Percentiles rank a stretch among this genome's conserved stretches.
phyloP scores from a whole-genome alignment of 2,329 filamentous ascomycete species.

The Chaetothyriales sp. region DNA sequence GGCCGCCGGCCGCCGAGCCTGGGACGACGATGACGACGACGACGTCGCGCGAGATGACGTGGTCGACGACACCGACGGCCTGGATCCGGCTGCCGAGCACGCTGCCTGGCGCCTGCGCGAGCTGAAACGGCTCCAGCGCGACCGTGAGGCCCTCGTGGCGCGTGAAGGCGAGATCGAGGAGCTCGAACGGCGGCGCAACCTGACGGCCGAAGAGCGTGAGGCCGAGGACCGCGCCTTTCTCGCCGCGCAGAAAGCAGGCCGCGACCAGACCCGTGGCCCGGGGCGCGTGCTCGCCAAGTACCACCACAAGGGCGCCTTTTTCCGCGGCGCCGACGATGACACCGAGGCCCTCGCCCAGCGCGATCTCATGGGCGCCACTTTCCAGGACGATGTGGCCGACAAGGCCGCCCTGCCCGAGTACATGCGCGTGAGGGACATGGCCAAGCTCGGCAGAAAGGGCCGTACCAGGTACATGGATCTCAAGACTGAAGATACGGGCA shows the following conservation, averaged over 20 bases:
- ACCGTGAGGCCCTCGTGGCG: conserved; percentile 69
- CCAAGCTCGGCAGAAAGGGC: conserved; percentile 83
- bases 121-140: conserved; percentile 73
- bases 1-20: conserved; percentile 65
- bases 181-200: conserved; percentile 71
- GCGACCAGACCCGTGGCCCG: conserved; percentile 59
- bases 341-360: conserved; percentile 63
- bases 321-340: conserved; percentile 55
- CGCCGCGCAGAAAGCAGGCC: conserved; percentile 63
- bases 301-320: conserved; percentile 94
- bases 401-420: conserved; percentile 77
- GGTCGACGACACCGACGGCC: conserved; percentile 76
- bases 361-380: conserved; percentile 73
- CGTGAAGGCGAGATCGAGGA: conserved; percentile 78
- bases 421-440: conserved; percentile 86
- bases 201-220: conserved; percentile 73
- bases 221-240: conserved; percentile 72
- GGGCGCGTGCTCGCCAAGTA: conserved; percentile 94
- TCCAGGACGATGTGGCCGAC: conserved; percentile 70
- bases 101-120: conserved; percentile 92
- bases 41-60: conserved; percentile 56
- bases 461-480: conserved; percentile 82
- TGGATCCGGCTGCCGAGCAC: conserved; percentile 76
- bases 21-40: conserved; percentile 55
- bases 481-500: conserved; percentile 76